These are phyloP conservation scores for Acanthamoeba sp. DNA, from an alignment of 208 protist species.

Conservation along the genomic window DNA sequence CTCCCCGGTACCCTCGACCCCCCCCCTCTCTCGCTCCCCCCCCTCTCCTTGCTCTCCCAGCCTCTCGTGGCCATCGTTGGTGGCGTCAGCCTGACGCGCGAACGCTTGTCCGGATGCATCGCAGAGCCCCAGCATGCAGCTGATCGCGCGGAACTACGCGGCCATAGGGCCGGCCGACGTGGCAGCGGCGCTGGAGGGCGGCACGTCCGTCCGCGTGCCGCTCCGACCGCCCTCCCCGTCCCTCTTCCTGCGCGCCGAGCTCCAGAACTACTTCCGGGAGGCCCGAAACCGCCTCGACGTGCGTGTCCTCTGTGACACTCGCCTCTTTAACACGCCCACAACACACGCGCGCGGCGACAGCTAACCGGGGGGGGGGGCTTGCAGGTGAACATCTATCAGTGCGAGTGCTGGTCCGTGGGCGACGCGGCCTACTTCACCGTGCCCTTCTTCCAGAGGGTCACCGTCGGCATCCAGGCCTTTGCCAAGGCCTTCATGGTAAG, in stretches of 20 bases:
- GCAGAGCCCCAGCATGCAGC: constrained; percentile 24
- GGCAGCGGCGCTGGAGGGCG: background rate
- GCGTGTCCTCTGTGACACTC: too few species aligned
- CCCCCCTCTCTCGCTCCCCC: too few species aligned
- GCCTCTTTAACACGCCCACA: background rate
- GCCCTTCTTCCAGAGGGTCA: constrained; percentile 4
- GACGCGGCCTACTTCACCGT: constrained; percentile 49
- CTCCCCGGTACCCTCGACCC: background rate
- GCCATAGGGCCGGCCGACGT: background rate
- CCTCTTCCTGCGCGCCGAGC: constrained; percentile 29
- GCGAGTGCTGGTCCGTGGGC: constrained; percentile 46
- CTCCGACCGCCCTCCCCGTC: background rate
- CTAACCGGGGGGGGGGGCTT: too few species aligned
- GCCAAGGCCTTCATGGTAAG: constrained; percentile 44
- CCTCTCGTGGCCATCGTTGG: too few species aligned
- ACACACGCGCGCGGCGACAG: too few species aligned
- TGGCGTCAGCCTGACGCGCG: background rate
- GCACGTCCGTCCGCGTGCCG: background rate
- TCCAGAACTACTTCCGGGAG: constrained; percentile 59
- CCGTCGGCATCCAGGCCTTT: constrained; percentile 1
- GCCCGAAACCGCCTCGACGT: constrained; percentile 32
- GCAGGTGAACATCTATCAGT: constrained; percentile 35
- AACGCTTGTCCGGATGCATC: background rate
- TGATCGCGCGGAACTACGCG: background rate
- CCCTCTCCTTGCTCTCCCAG: background rate